These are phyloP conservation scores for Agrocybe pediades DNA, from an alignment of 768 basidiomycete species.

Conservation along the genomic window DNA sequence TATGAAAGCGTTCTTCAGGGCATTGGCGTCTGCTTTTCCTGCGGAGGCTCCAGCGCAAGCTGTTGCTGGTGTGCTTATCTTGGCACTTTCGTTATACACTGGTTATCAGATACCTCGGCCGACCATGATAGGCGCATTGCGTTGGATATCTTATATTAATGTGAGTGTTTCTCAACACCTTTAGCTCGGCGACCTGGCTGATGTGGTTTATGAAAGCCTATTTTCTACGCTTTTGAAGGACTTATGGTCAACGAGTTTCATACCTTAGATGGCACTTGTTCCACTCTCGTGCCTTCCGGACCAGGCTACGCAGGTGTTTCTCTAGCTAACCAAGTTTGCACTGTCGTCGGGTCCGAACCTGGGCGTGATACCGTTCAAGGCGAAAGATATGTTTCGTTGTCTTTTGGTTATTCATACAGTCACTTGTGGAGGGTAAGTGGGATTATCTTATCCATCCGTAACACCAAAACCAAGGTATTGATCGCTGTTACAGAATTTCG, in stretches of 20 bases:
- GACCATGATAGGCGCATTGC: conserved; percentile 67
- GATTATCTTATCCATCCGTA: neutral
- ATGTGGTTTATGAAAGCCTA: too few species aligned
- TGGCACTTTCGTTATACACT: conserved; percentile 31
- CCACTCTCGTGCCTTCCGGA: conserved; percentile 61
- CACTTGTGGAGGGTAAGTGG: conserved; percentile 45
- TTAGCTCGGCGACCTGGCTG: too few species aligned
- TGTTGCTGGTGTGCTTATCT: conserved; percentile 45
- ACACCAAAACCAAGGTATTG: too few species aligned
- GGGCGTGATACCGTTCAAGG: conserved; percentile 69
- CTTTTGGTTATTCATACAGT: conserved; percentile 47
- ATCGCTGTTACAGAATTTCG: conserved; percentile 63
- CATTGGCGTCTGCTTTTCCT: conserved; percentile 59
- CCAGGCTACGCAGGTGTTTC: conserved; percentile 59
- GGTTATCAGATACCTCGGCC: conserved; percentile 54
- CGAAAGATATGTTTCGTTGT: conserved; percentile 46
- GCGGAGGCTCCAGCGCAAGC: conserved; percentile 65
- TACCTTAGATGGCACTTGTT: conserved; percentile 61
- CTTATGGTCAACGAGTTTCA: conserved; percentile 84
- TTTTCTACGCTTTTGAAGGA: conserved; percentile 74
- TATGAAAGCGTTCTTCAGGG: conserved; percentile 79
- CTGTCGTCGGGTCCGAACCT: conserved; percentile 62
- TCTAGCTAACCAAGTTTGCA: conserved; percentile 74
- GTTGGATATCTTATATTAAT: conserved; percentile 69
- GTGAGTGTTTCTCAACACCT: conserved; percentile 30